These are phyloP conservation scores for Salix arbutifolia DNA, from an alignment of 345 rosid species.

Conservation along the genomic window DNA sequence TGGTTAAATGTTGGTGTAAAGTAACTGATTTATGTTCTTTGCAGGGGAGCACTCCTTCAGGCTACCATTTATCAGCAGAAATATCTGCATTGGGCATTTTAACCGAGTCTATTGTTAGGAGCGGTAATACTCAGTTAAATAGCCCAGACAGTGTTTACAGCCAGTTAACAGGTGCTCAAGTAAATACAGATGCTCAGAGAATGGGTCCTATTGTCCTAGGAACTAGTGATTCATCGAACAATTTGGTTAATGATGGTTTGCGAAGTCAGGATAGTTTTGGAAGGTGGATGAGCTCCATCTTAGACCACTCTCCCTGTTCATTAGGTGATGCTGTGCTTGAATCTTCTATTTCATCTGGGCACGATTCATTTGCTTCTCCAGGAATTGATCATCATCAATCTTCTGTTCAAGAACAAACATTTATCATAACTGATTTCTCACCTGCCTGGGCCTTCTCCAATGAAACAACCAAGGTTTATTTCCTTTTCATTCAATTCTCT, in stretches of 20 bases:
- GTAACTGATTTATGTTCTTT: conserved; percentile 20
- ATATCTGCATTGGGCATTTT: conserved; percentile 20
- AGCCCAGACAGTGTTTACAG: conserved; percentile 28
- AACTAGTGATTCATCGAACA: conserved; percentile 40
- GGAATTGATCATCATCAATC: conserved; percentile 32
- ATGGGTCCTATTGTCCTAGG: conserved; percentile 27
- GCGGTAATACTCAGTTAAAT: conserved; percentile 20
- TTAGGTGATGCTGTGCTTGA: conserved; percentile 41
- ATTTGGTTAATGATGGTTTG: conserved; percentile 46
- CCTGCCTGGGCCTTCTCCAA: conserved; percentile 77
- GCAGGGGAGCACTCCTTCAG: conserved; percentile 36
- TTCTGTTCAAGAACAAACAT: conserved; percentile 46
- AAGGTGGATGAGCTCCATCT: conserved; percentile 62
- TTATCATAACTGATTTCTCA: conserved; percentile 72
- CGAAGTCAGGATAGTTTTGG: conserved; percentile 86
- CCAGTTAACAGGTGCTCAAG: conserved; percentile 27
- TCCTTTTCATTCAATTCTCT: neutral
- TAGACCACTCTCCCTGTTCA: conserved; percentile 48
- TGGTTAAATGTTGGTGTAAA: neutral
- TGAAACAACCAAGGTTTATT: conserved; percentile 77
- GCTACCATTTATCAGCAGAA: conserved; percentile 24
- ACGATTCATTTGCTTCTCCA: conserved; percentile 41
- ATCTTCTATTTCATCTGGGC: conserved; percentile 42
- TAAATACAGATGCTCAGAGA: conserved; percentile 34
- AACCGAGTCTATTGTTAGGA: conserved; percentile 25